Evolutionary conservation across 2,329 filamentous ascomycete genomes (phyloP), one percentile per base, ranked within the genome.

Genomic region (Ceratocystiopsis minuta): DNA sequence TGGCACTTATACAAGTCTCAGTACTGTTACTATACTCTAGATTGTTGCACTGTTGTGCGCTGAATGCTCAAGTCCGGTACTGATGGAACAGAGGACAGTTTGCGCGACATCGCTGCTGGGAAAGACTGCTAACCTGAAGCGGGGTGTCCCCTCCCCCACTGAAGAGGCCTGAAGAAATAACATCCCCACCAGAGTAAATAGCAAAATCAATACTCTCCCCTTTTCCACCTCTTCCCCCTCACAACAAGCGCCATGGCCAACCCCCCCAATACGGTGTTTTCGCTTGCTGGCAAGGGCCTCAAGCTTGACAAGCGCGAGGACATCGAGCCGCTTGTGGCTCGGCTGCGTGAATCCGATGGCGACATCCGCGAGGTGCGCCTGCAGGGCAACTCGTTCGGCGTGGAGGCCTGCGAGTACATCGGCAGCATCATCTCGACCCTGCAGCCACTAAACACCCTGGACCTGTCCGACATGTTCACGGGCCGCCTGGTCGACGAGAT

Each of bases 401-500:
- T 95, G 42, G 82, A 78, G 39, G 90, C 90, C 39, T 92, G 81
- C 57, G 78, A 87, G 60, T 77, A 78, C 31, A 74, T 98, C 37
- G 87, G 85, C 37, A 75, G 85, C 51, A 78, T 92, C 40, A 67
- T 98, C 43, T 72, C 78, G 47, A 82, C 80, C 43, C 93, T 96
- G 65, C 84, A 84, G 64, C 79, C 68, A 48, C 68, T 95, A 36
- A 73, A 81, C 75, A 67, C 78, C 55, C 87, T 83, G 55, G 93
- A 95, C 63, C 70, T 98, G 44, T 87, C 87, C 59, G 90, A 98
- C 60, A 94, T 98, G 66, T 98, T 96, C 67, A 98, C 90, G 45
- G 84, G 83, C 31, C 84, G 90, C 51, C 75, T 96, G 37, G 76
- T 96, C 48, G 81, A 78, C 60, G 90, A 98, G 60, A 98, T 98